These are phyloP conservation scores for Teratosphaeriaceae sp. DNA, from an alignment of 2,329 filamentous ascomycete genomes.

Conservation along the genomic window DNA sequence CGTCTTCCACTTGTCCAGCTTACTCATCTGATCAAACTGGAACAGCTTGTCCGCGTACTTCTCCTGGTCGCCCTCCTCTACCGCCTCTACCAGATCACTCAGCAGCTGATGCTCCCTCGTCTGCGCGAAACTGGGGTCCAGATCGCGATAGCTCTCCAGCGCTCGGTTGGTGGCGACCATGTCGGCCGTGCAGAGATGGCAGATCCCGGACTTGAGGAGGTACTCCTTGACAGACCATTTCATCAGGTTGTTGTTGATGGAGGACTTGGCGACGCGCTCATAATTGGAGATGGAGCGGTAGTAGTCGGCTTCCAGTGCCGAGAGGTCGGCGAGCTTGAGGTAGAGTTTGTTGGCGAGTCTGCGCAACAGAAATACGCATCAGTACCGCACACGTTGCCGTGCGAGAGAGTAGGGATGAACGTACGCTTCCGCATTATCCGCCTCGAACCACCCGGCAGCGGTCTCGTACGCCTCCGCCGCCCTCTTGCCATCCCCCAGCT, in stretches of 20 bases:
- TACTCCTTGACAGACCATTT: constrained; percentile 94
- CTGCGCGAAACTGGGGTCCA: constrained; percentile 68
- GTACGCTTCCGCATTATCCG: constrained; percentile 75
- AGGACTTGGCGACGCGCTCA: constrained; percentile 70
- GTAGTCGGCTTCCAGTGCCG: constrained; percentile 77
- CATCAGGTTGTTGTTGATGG: constrained; percentile 86
- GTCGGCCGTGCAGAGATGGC: constrained; percentile 72
- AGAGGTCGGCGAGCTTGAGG: constrained; percentile 84
- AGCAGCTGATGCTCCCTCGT: constrained; percentile 79
- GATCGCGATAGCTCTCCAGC: constrained; percentile 72
- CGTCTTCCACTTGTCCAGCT: constrained; percentile 97
- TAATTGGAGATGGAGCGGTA: constrained; percentile 74
- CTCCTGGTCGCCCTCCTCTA: constrained; percentile 74
- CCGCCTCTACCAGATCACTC: constrained; percentile 64
- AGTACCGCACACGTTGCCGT: not conserved
- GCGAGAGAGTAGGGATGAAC: constrained; percentile 31
- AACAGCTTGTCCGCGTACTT: constrained; percentile 79
- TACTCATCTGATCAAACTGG: constrained; percentile 86
- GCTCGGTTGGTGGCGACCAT: constrained; percentile 72
- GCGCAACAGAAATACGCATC: constrained; percentile 7
- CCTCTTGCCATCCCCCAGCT: constrained; percentile 68
- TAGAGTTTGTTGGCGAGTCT: constrained; percentile 89
- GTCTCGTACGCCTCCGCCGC: constrained; percentile 79
- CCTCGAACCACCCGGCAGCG: constrained; percentile 84
- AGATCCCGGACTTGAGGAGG: constrained; percentile 88